Conservation (phyloP, 768 basidiomycete species). For the Mycena alexandri region DNA sequence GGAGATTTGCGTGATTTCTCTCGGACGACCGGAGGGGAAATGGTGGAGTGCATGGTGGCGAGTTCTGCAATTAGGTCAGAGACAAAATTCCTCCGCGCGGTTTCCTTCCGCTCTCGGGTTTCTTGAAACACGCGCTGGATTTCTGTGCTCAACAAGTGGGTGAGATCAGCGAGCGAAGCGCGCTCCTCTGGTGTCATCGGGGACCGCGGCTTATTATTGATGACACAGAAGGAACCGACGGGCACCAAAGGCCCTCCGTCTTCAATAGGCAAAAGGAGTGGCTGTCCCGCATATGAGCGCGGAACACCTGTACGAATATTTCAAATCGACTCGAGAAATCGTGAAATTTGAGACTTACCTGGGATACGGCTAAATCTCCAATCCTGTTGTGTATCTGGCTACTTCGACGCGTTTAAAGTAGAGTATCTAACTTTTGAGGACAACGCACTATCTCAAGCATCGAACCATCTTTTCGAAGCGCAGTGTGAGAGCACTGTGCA, state of each 20-base stretch:
- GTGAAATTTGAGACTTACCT: background rate
- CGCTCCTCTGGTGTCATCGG: conserved; percentile 17
- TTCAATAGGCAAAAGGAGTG: conserved; percentile 6
- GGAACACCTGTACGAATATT: conserved; percentile 1
- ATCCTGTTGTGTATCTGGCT: conserved; percentile 17
- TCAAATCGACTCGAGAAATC: no score
- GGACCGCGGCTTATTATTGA: conserved; percentile 4
- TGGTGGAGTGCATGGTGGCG: conserved; percentile 18
- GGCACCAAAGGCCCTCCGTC: conserved; percentile 16
- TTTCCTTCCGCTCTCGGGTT: conserved; percentile 14
- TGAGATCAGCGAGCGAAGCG: conserved; percentile 9
- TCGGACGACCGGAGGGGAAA: conserved; percentile 8
- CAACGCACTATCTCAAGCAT: conserved; percentile 24
- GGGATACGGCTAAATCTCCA: conserved; percentile 23
- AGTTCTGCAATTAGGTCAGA: conserved; percentile 13
- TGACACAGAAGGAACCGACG: conserved; percentile 18
- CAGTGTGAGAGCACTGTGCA: conserved; percentile 21
- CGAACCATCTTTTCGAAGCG: conserved; percentile 24
- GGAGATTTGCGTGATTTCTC: background rate
- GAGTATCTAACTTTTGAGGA: background rate
- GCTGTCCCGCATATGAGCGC: conserved; percentile 17
- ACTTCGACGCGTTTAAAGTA: background rate
- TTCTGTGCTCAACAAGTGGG: conserved; percentile 15
- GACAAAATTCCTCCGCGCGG: conserved; percentile 13
- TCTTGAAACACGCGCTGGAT: conserved; percentile 19